Evolutionary conservation across 139 green algal genomes (phyloP), one percentile per base, ranked within the genome.

Genomic region (Chlorella ohadii): DNA sequence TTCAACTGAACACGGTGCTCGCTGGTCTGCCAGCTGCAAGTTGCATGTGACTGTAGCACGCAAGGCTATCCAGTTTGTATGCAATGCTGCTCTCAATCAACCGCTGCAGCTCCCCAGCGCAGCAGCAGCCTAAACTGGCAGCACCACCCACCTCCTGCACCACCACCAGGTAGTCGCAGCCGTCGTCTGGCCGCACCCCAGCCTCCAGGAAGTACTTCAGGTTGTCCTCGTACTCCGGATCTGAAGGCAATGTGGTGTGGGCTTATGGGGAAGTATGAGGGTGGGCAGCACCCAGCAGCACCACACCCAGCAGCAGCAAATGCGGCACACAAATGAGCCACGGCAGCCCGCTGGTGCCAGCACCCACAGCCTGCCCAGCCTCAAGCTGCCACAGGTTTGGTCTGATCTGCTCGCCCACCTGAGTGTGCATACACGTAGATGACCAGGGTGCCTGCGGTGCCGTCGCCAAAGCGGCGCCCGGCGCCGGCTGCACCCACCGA

Each of bases 141-240:
- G 44, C 2, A 11, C 12, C 19, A 27, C 82, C 22, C 36, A 87
- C 87, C 79, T 90, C 59, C 80, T 91, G 89, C 19, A 90, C 73
- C n/a, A 93, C 72, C 47, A 93, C 81, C 55, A 92, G 57, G 67
- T 93, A 93, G 41, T 90, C 79, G 66, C 83, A 88, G 34, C 82
- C 85, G 55, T 93, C 89, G 12, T 78, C 79, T 3, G 86, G 71
- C 5, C 38, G 20, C 77, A 93, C 88, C 28, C 89, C 89, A 44
- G 81, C n/a, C 74, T 85, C 33, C 27, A 92, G 39, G 38, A 93
- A 93, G 64, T 81, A 93, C 17, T 59, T 70, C 70, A 93, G 82
- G 70, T 93, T 93, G 74, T 77, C 65, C 33, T 84, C 64, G 70
- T 93, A 88, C 72, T 93, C 87, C 23, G 74, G 34, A 66, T 93